Conservation (phyloP, 2,329 filamentous ascomycete species). For the Hymenoscyphus albidus region DNA sequence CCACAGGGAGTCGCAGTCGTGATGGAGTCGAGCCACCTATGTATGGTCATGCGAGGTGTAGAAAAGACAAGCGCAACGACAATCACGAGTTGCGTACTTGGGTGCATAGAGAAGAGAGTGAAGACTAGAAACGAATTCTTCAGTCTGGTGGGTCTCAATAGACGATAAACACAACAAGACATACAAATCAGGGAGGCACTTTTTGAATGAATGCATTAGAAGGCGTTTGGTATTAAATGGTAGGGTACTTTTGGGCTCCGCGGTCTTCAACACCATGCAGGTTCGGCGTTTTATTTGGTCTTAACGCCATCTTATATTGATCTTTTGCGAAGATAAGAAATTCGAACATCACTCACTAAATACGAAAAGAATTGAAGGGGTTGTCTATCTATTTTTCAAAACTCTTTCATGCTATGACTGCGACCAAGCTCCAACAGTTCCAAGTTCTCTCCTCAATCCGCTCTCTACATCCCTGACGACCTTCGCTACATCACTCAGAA, state of each 20-base stretch:
- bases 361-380: background rate
- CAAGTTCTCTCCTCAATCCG: conserved; percentile 45
- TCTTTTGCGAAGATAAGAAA: background rate
- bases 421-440: conserved; percentile 33
- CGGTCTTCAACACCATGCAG: conserved; percentile 35
- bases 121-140: conserved; percentile 97
- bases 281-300: conserved; percentile 31
- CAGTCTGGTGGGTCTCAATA: conserved; percentile 67
- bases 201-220: conserved; percentile 17
- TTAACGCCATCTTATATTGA: conserved; percentile 33
- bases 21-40: conserved; percentile 94
- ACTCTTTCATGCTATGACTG: background rate
- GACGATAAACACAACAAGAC: conserved; percentile 33
- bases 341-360: background rate
- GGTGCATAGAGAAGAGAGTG: conserved; percentile 85
- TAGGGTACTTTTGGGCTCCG: conserved; percentile 14
- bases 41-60: conserved; percentile 99
- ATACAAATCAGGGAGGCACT: background rate
- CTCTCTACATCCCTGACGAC: conserved; percentile 3
- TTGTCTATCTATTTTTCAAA: background rate
- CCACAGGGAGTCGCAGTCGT: conserved; percentile 95
- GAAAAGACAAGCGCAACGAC: conserved; percentile 84
- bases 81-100: conserved; percentile 96
- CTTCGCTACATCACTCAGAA: background rate
- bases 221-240: conserved; percentile 22